Evolutionary conservation across 352 stramenopile genomes (phyloP).

Genomic region (Phytophthora gonapodyides): DNA sequence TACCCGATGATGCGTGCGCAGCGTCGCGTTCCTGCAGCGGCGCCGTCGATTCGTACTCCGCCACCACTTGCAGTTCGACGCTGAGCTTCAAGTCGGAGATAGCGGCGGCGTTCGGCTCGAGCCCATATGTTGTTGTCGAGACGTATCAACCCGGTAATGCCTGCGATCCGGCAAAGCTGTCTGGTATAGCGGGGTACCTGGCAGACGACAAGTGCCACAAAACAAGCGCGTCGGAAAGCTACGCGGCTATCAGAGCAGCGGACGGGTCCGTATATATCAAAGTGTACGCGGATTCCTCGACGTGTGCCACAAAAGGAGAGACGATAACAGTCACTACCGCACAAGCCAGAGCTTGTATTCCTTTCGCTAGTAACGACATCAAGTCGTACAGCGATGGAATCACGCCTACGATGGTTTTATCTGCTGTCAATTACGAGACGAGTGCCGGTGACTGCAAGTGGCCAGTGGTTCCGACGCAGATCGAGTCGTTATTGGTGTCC

Average conservation of each 20-base stretch:
- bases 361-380: no score
- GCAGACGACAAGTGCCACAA: background rate
- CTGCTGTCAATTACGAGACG: background rate
- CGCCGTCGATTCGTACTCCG: background rate
- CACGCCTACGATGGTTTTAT: background rate
- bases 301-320: no score
- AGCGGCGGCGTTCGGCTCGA: background rate
- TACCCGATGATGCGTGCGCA: background rate
- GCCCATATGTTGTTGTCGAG: background rate
- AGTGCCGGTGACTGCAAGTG: background rate
- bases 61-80: background rate
- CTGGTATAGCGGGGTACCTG: background rate
- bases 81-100: background rate
- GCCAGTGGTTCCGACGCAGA: background rate
- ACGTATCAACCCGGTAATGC: background rate
- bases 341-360: no score
- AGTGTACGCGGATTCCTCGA: background rate
- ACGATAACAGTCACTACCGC: no score
- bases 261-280: background rate
- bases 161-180: background rate
- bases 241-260: background rate
- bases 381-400: no score
- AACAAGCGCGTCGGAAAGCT: background rate
- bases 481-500: no score
- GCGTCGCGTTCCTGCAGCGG: background rate